Evolutionary conservation across 371 early-diverging fungal species (phyloP).

Genomic region (Syncephalis fuscata): DNA sequence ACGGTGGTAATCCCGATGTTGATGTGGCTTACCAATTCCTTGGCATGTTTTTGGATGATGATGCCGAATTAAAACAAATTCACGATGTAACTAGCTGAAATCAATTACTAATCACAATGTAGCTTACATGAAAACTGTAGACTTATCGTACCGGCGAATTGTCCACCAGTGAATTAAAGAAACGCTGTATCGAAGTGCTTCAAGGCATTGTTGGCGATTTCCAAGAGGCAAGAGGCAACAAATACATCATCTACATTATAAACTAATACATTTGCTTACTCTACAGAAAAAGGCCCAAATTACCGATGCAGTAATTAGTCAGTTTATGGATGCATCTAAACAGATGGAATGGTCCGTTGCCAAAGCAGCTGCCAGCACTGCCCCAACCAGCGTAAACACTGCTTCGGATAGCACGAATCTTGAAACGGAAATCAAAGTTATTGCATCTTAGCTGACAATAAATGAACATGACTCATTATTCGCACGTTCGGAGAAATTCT

Average conservation of each 20-base stretch:
- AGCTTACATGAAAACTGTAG: constrained; percentile 9
- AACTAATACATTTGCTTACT: neutral
- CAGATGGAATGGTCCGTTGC: constrained; percentile 3
- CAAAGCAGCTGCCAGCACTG: too few species aligned
- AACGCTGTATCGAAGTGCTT: constrained; percentile 78
- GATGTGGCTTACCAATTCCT: constrained; percentile 97
- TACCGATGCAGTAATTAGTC: constrained; percentile 39
- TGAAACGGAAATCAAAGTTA: too few species aligned
- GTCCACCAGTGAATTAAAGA: constrained; percentile 88
- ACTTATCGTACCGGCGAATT: constrained; percentile 81
- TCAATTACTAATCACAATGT: neutral
- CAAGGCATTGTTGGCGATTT: constrained; percentile 72
- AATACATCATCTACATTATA: neutral
- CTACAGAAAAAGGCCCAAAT: constrained; percentile 35
- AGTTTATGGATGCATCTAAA: constrained; percentile 38
- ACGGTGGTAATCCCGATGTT: constrained; percentile 94
- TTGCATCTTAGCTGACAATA: too few species aligned
- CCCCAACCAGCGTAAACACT: too few species aligned
- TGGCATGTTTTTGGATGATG: constrained; percentile 94
- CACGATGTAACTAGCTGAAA: constrained; percentile 28
- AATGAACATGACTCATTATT: too few species aligned
- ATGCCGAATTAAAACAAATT: constrained; percentile 71
- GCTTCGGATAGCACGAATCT: too few species aligned
- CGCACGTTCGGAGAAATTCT: too few species aligned
- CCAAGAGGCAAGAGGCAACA: constrained; percentile 35